Base-by-base conservation (phyloP, 2,329 filamentous ascomycete genomes). In the Sclerotinia sclerotiorum region DNA sequence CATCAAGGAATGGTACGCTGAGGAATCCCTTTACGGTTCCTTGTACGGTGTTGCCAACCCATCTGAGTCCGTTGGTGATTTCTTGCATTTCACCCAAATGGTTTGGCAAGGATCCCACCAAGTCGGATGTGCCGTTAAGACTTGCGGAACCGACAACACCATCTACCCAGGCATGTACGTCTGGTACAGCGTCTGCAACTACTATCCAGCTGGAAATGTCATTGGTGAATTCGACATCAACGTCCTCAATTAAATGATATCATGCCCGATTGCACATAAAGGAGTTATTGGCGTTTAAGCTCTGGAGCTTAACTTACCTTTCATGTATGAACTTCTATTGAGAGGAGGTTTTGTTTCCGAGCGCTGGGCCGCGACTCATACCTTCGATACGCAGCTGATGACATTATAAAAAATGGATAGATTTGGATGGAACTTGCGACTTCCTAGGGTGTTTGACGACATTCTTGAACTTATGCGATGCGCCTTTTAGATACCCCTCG, bases 1-100 rank as follows among this genome's bases (percentile, higher is more conserved):
- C 73, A 88, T 88, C 76, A 86, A 94, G 78, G 84, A 90, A 81
- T 97, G 95, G 92, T 97, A 97, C 86, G 92, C 95, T 75, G 93
- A 97, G 80, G 77, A 78, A 71, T 80, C 80, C 75, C 88, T 84
- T 80, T 84, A 84, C 69, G 75, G 77, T 42, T 79, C 81, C 65
- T 83, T 80, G 77, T 95, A 90, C 76, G 90, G 88, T 72, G 68
- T 82, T 73, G 77, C 79, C 69, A 83, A 82, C 77, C 90, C 91
- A 35, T 79, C 85, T 75, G 27, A 51, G 21, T 1, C 66, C 24
- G 49, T 87, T 48, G 70, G 54, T 46, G 73, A 74, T 54, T 73
- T 70, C 66, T 67, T 75, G 68, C 91, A 94, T 79, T 92, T 93
- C 80, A 85, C 88, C 64, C 89, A 94, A 81, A 81, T 93, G 42